Percentiles rank a stretch among this genome's conserved stretches.
Evolutionary conservation across 148 eudicot species (phyloP).

Genomic region (Camellia lanceoleosa): DNA sequence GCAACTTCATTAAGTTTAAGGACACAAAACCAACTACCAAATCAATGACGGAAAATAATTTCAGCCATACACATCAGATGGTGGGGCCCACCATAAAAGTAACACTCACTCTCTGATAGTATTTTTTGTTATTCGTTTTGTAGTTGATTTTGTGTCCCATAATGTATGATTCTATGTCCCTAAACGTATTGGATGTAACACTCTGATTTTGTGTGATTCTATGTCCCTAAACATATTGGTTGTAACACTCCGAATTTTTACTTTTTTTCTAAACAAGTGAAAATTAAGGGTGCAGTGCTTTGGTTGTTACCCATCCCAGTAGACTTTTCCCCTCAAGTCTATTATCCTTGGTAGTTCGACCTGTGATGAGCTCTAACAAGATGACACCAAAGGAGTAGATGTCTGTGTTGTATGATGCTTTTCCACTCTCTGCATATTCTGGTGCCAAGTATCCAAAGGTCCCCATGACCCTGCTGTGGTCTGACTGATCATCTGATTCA

Average conservation of each 20-base stretch:
- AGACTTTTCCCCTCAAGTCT: conserved; percentile 23
- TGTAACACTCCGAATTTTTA: background rate
- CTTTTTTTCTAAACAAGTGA: background rate
- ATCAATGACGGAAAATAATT: too few relatives aligned
- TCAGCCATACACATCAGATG: too few relatives aligned
- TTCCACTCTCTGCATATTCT: conserved; percentile 36
- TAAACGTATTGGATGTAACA: background rate
- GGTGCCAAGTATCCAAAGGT: conserved; percentile 42
- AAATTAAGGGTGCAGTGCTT: too few relatives aligned
- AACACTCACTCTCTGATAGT: too few relatives aligned
- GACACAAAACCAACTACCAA: too few relatives aligned
- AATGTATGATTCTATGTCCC: too few relatives aligned
- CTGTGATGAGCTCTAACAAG: conserved; percentile 32
- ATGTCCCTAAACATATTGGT: too few relatives aligned
- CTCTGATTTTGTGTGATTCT: too few relatives aligned
- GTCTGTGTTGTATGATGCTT: conserved; percentile 32
- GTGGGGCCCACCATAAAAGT: too few relatives aligned
- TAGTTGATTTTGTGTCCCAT: too few relatives aligned
- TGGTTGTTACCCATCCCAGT: conserved; percentile 33
- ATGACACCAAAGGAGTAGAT: conserved; percentile 33
- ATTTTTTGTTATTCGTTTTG: too few relatives aligned
- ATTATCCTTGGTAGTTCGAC: conserved; percentile 22
- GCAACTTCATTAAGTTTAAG: too few relatives aligned
- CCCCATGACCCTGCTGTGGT: conserved; percentile 25
- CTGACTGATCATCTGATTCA: conserved; percentile 7